Evolutionary conservation across 2,329 filamentous ascomycete species (phyloP).

Genomic region (Aureobasidium sp.): DNA sequence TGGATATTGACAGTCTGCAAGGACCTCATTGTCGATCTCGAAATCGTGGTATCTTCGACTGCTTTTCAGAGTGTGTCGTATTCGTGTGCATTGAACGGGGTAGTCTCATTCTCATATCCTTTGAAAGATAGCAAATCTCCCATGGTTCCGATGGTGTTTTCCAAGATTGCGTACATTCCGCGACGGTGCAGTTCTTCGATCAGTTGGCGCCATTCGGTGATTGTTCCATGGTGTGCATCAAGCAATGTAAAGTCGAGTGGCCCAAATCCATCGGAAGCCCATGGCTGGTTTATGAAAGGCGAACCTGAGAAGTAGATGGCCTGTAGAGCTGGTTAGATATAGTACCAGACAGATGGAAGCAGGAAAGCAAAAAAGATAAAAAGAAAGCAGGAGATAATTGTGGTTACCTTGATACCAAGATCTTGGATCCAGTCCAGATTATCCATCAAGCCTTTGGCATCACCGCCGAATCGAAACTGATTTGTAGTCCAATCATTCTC

Average conservation of each 20-base stretch:
- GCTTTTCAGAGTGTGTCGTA: conserved; percentile 50
- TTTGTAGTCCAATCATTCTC: conserved; percentile 52
- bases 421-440: conserved; percentile 55
- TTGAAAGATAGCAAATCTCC: conserved; percentile 55
- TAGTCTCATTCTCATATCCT: conserved; percentile 50
- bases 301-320: conserved; percentile 52
- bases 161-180: conserved; percentile 57
- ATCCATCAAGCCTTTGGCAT: conserved; percentile 48
- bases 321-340: background rate
- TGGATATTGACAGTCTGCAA: conserved; percentile 44
- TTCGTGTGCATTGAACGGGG: conserved; percentile 47
- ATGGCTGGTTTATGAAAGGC: conserved; percentile 55
- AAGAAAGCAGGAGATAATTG: background rate
- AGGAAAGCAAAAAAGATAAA: background rate
- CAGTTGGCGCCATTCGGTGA: conserved; percentile 48
- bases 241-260: conserved; percentile 54
- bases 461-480: conserved; percentile 55
- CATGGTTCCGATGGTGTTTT: conserved; percentile 58
- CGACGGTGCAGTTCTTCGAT: conserved; percentile 51
- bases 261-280: conserved; percentile 52
- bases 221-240: conserved; percentile 54
- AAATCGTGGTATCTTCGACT: conserved; percentile 51
- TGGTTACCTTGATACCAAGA: conserved; percentile 48
- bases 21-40: conserved; percentile 43
- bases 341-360: background rate